Percentiles rank a stretch among this genome's conserved stretches.
phyloP scores from a whole-genome alignment of 2,329 filamentous ascomycete genomes.

The Cucurbitaria berberidis region DNA sequence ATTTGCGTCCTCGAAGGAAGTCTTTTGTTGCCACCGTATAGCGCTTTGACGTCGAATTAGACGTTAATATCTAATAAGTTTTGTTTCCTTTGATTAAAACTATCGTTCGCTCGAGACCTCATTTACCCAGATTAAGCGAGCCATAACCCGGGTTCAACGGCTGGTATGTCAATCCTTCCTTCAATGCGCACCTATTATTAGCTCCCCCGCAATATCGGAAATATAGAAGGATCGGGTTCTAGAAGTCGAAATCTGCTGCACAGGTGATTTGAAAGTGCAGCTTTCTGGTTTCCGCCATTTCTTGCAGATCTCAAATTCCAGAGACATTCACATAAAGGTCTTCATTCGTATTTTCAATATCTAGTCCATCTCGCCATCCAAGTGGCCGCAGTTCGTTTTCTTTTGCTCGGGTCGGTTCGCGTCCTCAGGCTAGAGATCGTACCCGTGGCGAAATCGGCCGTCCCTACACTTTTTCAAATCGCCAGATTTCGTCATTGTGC shows the following conservation, averaged over 20 bases:
- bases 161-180: constrained; percentile 1
- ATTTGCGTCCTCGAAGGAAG: constrained; percentile 3
- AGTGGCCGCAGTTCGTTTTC: neutral
- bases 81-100: neutral
- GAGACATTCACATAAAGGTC: neutral
- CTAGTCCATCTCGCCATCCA: neutral
- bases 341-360: neutral
- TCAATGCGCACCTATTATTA: constrained; percentile 11
- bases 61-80: constrained; percentile 21
- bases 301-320: neutral
- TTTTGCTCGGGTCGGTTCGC: neutral
- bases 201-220: constrained; percentile 18
- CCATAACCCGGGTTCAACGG: constrained; percentile 7
- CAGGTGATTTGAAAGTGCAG: constrained; percentile 6
- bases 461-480: neutral
- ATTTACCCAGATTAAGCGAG: constrained; percentile 29
- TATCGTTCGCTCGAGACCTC: constrained; percentile 12
- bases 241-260: constrained; percentile 7
- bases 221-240: constrained; percentile 9
- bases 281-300: neutral
- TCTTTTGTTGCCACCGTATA: constrained; percentile 20
- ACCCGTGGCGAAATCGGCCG: neutral
- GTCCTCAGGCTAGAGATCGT: neutral
- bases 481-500: neutral
- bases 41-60: constrained; percentile 26